Evolutionary conservation across 805 yeast species (phyloP).

Genomic region (Nakazawaea pomicola): DNA sequence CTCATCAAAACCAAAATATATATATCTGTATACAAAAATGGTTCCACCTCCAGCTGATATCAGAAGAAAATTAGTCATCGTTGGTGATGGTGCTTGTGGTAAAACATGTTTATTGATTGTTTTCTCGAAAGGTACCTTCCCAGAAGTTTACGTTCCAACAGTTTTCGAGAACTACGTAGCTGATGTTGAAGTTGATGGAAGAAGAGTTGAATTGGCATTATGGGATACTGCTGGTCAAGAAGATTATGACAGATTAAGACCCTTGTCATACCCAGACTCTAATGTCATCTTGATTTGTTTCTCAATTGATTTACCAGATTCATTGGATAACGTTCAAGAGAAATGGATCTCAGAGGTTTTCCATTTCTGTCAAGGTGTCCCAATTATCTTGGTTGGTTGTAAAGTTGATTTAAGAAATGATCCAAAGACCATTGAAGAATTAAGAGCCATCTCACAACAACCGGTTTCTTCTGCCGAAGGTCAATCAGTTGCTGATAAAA

Average conservation of each 20-base stretch:
- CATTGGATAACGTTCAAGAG: conserved; percentile 89
- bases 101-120: conserved; percentile 87
- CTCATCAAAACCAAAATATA: not conserved
- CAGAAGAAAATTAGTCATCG: conserved; percentile 85
- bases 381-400: conserved; percentile 89
- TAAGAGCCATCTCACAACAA: conserved; percentile 68
- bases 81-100: conserved; percentile 98
- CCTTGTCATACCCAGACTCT: conserved; percentile 87
- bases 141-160: conserved; percentile 92
- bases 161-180: conserved; percentile 98
- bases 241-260: conserved; percentile 92
- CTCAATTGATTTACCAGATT: conserved; percentile 86
- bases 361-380: conserved; percentile 92
- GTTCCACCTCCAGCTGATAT: conserved; percentile 48
- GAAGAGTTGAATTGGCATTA: conserved; percentile 86
- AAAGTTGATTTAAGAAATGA: conserved; percentile 86
- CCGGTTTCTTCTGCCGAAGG: conserved; percentile 85
- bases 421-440: conserved; percentile 66
- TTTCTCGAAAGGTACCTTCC: conserved; percentile 84
- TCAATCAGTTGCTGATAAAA: conserved; percentile 80
- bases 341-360: conserved; percentile 93
- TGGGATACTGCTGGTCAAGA: conserved; percentile 99
- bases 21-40: conserved; percentile 5
- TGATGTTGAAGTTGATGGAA: conserved; percentile 88
- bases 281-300: conserved; percentile 90